Percentiles rank a stretch among this genome's conserved stretches.
Conservation (phyloP, 495 filamentous ascomycete species). For the Penicillium silybi region DNA sequence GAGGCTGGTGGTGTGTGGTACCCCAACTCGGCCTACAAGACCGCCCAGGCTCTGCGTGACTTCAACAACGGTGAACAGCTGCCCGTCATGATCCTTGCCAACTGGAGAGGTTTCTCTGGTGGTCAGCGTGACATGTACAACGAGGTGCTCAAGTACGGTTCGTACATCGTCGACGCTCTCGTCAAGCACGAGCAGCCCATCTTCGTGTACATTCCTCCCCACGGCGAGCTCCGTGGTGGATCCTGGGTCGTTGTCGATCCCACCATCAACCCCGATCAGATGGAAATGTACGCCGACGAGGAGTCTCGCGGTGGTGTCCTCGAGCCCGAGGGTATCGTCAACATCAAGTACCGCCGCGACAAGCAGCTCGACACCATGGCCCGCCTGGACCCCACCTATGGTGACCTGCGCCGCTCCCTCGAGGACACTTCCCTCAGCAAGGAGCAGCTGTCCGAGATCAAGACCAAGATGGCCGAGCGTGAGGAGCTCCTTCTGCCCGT, state of each 20-base stretch:
- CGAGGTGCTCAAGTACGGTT: constrained; percentile 98
- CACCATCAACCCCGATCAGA: constrained; percentile 90
- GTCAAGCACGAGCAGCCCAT: constrained; percentile 98
- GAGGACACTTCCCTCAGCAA: constrained; percentile 62
- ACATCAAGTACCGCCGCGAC: constrained; percentile 96
- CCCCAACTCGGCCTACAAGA: constrained; percentile 99
- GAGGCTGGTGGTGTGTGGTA: constrained; percentile 99
- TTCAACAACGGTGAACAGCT: constrained; percentile 99
- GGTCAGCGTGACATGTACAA: constrained; percentile 99
- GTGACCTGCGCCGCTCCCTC: constrained; percentile 71
- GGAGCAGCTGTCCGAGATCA: constrained; percentile 72
- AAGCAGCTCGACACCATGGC: constrained; percentile 98
- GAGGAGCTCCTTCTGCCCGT: constrained; percentile 87
- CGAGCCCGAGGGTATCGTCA: constrained; percentile 96
- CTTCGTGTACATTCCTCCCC: constrained; percentile 97
- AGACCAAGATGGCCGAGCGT: constrained; percentile 79
- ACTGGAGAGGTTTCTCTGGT: constrained; percentile 99
- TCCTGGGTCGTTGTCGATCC: constrained; percentile 99
- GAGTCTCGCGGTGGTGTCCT: constrained; percentile 95
- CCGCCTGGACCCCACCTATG: constrained; percentile 81
- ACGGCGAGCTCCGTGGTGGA: constrained; percentile 94
- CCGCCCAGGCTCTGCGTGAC: constrained; percentile 94
- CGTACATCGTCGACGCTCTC: constrained; percentile 95
- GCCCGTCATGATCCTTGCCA: constrained; percentile 97
- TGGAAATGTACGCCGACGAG: constrained; percentile 99